Evolutionary conservation across 2,329 filamentous ascomycete genomes (phyloP).

Genomic region (Sclerotinia glacialis): DNA sequence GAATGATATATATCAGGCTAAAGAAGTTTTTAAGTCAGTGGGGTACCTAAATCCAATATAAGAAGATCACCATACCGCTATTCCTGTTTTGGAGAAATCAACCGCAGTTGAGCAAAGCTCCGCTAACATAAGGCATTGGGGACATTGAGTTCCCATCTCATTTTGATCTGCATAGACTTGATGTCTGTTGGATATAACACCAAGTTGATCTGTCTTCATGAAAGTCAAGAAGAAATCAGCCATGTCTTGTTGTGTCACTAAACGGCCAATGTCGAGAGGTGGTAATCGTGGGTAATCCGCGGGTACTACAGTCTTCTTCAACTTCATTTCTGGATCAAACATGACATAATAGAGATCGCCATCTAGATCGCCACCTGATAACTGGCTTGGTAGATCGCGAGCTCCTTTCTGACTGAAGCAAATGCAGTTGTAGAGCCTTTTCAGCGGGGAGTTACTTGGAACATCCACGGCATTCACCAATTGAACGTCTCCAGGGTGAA

Average conservation of each 20-base stretch:
- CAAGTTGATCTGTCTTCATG: conserved; percentile 65
- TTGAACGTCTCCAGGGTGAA: conserved; percentile 81
- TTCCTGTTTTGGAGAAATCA: conserved; percentile 74
- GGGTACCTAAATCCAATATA: not conserved
- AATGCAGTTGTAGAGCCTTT: conserved; percentile 66
- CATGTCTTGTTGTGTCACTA: conserved; percentile 64
- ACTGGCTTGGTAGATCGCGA: conserved; percentile 73
- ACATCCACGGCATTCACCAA: conserved; percentile 61
- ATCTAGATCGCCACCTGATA: conserved; percentile 80
- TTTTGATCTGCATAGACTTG: conserved; percentile 61
- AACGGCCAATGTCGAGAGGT: conserved; percentile 57
- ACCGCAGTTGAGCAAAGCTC: conserved; percentile 68
- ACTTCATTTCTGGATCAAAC: conserved; percentile 58
- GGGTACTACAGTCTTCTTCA: conserved; percentile 48
- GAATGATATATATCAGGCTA: conserved; percentile 32
- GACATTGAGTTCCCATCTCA: conserved; percentile 49
- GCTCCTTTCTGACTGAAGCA: conserved; percentile 70
- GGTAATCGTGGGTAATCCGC: conserved; percentile 66
- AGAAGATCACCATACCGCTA: conserved; percentile 44
- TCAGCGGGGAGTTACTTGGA: conserved; percentile 56
- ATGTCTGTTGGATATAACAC: conserved; percentile 63
- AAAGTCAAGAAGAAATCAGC: conserved; percentile 78
- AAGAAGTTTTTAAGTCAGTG: not conserved
- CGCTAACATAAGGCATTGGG: conserved; percentile 54
- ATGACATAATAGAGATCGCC: conserved; percentile 81